Evolutionary conservation across 2,329 filamentous ascomycete species (phyloP).

Genomic region (Arthrobotrys musiformis): DNA sequence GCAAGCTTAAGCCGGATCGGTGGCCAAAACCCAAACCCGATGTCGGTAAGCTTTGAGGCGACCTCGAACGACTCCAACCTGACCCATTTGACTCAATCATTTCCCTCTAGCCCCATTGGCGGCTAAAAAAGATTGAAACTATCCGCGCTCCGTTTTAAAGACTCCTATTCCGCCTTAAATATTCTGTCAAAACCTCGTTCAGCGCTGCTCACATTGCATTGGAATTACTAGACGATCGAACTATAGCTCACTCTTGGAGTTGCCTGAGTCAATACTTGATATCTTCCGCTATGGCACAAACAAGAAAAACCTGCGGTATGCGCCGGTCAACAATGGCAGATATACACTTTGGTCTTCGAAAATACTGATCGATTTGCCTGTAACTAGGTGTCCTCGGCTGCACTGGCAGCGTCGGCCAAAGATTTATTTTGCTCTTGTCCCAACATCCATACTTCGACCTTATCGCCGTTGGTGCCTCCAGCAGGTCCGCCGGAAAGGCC

Average conservation of each 20-base stretch:
- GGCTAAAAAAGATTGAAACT: conserved; percentile 33
- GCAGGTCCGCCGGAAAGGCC: conserved; percentile 88
- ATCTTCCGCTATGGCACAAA: conserved; percentile 22
- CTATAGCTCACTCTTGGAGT: neutral
- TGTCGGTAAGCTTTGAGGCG: conserved; percentile 50
- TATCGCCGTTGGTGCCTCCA: conserved; percentile 88
- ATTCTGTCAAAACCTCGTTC: neutral
- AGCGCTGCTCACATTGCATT: neutral
- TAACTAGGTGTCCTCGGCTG: conserved; percentile 79
- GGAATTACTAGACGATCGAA: neutral
- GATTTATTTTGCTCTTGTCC: conserved; percentile 91
- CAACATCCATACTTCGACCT: conserved; percentile 87
- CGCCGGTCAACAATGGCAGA: neutral
- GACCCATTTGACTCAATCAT: conserved; percentile 33
- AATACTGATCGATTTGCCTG: conserved; percentile 5
- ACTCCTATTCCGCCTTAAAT: neutral
- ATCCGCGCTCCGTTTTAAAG: neutral
- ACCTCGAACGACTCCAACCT: neutral
- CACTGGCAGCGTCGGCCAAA: conserved; percentile 93
- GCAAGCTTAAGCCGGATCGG: conserved; percentile 21
- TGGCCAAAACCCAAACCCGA: conserved; percentile 49
- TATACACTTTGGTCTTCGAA: neutral
- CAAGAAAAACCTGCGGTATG: conserved; percentile 53
- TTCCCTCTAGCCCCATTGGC: conserved; percentile 6
- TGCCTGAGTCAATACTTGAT: neutral